Percentiles rank a stretch among this genome's conserved stretches.
These are phyloP conservation scores for Coemansia sp. DNA, from an alignment of 192 early-diverging fungal species.

Conservation along the genomic window DNA sequence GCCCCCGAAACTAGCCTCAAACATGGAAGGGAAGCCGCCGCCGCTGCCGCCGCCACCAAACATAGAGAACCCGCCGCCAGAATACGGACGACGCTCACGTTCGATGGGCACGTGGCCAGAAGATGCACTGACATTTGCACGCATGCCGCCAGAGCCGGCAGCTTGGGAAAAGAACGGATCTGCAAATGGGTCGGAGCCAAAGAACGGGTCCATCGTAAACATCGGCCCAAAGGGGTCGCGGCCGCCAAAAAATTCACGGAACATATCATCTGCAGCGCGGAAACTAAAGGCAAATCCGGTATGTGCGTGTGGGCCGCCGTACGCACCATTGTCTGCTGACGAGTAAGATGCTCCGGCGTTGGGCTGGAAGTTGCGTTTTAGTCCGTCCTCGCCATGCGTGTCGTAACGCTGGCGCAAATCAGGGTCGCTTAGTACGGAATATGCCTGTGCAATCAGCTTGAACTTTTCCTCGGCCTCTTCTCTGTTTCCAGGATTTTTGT, in stretches of 20 bases:
- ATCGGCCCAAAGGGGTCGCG: slow-evolving; percentile 47
- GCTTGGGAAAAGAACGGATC: slow-evolving; percentile 44
- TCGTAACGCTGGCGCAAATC: slow-evolving; percentile 44
- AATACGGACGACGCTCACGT: slow-evolving; percentile 45
- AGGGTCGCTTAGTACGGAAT: slow-evolving; percentile 52
- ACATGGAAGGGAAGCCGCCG: slow-evolving; percentile 28
- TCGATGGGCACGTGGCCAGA: slow-evolving; percentile 19
- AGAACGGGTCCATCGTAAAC: slow-evolving; percentile 32
- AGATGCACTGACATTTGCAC: slow-evolving; percentile 1
- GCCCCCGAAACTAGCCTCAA: slow-evolving; percentile 19
- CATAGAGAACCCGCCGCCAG: slow-evolving; percentile 40
- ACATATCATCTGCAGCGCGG: slow-evolving; percentile 46
- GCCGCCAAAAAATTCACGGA: slow-evolving; percentile 54
- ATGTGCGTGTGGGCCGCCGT: slow-evolving; percentile 1
- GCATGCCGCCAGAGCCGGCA: slow-evolving; percentile 15
- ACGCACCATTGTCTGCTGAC: slow-evolving; percentile 1
- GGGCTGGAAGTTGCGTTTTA: slow-evolving; percentile 43
- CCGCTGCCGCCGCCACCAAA: slow-evolving; percentile 26
- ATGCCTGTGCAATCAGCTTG: slow-evolving; percentile 54
- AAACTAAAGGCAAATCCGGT: slow-evolving; percentile 25
- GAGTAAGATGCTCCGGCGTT: slow-evolving; percentile 9
- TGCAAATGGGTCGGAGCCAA: slow-evolving; percentile 35
- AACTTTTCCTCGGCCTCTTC: slow-evolving; percentile 49
- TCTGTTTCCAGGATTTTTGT: slow-evolving; percentile 57
- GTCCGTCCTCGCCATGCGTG: slow-evolving; percentile 44